These are phyloP conservation scores for Solidago caesia DNA, from an alignment of 129 eudicot genomes.

Conservation along the genomic window DNA sequence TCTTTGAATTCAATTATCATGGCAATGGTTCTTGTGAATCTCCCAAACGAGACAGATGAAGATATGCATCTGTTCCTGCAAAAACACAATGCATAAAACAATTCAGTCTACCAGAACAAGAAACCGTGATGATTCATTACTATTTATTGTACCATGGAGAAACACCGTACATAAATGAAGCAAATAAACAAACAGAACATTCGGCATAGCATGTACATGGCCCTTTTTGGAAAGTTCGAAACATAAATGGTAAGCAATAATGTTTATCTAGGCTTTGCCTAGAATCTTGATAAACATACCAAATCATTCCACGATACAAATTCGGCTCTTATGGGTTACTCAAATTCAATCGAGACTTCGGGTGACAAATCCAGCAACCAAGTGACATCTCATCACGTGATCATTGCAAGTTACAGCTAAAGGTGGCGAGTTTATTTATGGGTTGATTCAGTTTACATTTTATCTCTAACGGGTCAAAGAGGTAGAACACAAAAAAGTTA, in stretches of 20 bases:
- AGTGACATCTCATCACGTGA: background rate
- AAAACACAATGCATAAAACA: background rate
- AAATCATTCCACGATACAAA: background rate
- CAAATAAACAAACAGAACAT: background rate
- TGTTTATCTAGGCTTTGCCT: background rate
- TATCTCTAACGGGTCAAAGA: background rate
- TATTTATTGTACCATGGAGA: background rate
- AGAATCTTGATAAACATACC: background rate
- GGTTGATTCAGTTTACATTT: background rate
- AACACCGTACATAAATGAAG: background rate
- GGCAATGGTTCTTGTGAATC: constrained; percentile 98
- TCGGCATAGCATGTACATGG: background rate
- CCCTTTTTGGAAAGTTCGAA: too few species aligned
- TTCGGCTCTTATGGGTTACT: background rate
- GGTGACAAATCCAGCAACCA: background rate
- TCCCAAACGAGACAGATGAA: constrained; percentile 89
- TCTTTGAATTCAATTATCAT: constrained; percentile 20
- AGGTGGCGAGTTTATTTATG: background rate
- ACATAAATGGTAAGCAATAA: background rate
- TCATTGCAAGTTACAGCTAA: background rate
- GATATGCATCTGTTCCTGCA: constrained; percentile 95
- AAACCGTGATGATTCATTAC: background rate
- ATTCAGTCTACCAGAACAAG: background rate
- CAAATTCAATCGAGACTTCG: background rate
- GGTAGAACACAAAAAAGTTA: too few species aligned